Base-by-base conservation (phyloP, 768 basidiomycete genomes). In the Phylloporus rhodoxanthus region DNA sequence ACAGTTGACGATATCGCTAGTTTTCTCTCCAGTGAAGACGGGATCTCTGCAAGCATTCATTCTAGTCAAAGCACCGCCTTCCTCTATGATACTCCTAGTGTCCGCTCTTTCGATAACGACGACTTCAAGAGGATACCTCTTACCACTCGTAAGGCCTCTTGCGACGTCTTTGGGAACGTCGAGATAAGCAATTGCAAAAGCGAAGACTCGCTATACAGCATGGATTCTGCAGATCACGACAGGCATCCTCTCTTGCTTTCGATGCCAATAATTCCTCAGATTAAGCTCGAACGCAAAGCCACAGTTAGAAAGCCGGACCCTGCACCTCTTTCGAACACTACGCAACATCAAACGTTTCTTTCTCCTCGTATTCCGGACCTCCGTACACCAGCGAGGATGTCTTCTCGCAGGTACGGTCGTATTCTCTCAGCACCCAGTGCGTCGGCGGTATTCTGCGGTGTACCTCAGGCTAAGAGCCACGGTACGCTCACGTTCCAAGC, bases 211-310 rank as follows among this genome's bases (percentile, higher is more conserved):
- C 38, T 63, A 0, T 65, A 67, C 11, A 59, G 60, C 42, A 51
- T 38, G 51, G 56, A 58, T 38, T 67, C 65, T 15, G 60, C 63
- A 19, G 55, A 65, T 40, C 54, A 59, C 19, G 60, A 63, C 5
- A 48, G 46, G 2, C 60, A 65, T 39, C 45, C 48, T 2, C 19
- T 54, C 30, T 50, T 65, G 41, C 55, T 65, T 42, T 62, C 65
- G 4, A 67, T 62, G 47, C 63, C 63, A 5, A 48, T 56, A 1
- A 67, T 64, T n/a, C 63, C 63, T 25, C 52, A 44, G 43, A 65
- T 65, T 44, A 61, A 52, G 23, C 59, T 65, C 3, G 54, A 65
- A 21, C 61, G 61, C 40, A 64, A 58, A 23, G 61, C 61, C 23
- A 62, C 61, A 7, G 39, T 64, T 14, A 61, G 50, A 50, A 43